Base-by-base conservation (phyloP, 371 early-diverging fungal genomes). In the Phascolomyces articulosus region DNA sequence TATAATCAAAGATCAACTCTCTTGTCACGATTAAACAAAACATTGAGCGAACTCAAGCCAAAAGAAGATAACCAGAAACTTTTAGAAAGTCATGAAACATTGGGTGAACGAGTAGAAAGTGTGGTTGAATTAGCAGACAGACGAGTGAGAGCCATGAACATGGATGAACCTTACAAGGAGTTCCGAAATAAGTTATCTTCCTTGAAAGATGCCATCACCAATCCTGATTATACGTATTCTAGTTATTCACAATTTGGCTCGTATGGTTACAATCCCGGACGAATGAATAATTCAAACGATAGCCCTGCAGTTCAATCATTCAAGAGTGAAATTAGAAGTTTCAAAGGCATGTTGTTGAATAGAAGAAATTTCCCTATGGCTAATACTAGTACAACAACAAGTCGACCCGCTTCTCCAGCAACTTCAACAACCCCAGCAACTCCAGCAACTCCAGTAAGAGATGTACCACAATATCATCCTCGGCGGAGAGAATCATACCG, bases 251-350 rank as follows among this genome's bases (percentile, higher is more conserved):
- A 56, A 28, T 62, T 62, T 28, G 7, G 24, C 4, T 38, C 58
- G 26, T 53, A 40, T 21, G 58, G 62, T 7, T 60, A 40, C 21
- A 51, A 6, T 24, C 51, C 51, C 0, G 57, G 63, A 34, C 40
- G 53, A 16, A 40, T 26, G 21, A 18, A 21, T 13, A 27, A 40
- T 13, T 56, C 56, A 9, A 55, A n/a, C 6, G 65, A 65, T 3
- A 34, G 49, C 20, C 53, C 91, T 87, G 71, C 66, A 31, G 64
- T 74, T 16, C 70, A 70, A 40, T 56, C 62, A 24, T 62, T 74
- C 60, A 74, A 74, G 69, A 74, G 71, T 20, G 74, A 74, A 29
- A 65, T 74, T 21, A 61, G 74, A 26, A 66, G 68, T 8, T 65
- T 74, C 49, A 74, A 74, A 23, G 74, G 74, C 9, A 60, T 66